Evolutionary conservation across 371 early-diverging fungal species (phyloP).

Genomic region (Rhizomucor miehei): DNA sequence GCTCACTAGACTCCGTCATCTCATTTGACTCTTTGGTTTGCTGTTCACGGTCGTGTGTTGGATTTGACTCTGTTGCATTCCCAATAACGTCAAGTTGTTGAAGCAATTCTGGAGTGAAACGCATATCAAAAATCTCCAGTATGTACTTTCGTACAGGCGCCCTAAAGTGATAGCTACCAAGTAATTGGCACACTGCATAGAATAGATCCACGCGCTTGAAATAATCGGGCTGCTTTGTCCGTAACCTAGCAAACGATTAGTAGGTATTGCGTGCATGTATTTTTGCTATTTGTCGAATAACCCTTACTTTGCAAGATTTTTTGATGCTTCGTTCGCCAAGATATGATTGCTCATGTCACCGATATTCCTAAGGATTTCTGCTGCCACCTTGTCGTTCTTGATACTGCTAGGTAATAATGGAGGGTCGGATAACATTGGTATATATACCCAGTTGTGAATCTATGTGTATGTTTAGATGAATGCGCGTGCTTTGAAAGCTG

Average conservation of each 20-base stretch:
- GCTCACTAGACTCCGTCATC: too few relatives aligned
- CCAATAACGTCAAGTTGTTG: constrained; percentile 25
- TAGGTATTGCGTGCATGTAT: too few relatives aligned
- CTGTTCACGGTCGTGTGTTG: too few relatives aligned
- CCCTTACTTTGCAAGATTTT: constrained; percentile 62
- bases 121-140: constrained; percentile 77
- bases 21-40: too few relatives aligned
- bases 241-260: constrained; percentile 33
- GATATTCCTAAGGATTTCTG: constrained; percentile 70
- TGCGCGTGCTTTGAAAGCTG: neutral
- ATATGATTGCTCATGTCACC: constrained; percentile 88
- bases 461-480: constrained; percentile 11
- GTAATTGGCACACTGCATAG: constrained; percentile 58
- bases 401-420: constrained; percentile 41
- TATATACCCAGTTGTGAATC: constrained; percentile 65
- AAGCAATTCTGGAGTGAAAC: constrained; percentile 43
- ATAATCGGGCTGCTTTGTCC: constrained; percentile 49
- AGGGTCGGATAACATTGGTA: constrained; percentile 44
- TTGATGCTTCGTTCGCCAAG: constrained; percentile 76
- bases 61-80: neutral
- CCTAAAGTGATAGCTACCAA: constrained; percentile 72
- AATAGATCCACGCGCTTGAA: constrained; percentile 63
- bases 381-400: constrained; percentile 49
- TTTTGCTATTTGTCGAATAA: too few relatives aligned
- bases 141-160: constrained; percentile 75